Base-by-base conservation (phyloP, 805 yeast genomes). In the Wickerhamiella bombiphila region DNA sequence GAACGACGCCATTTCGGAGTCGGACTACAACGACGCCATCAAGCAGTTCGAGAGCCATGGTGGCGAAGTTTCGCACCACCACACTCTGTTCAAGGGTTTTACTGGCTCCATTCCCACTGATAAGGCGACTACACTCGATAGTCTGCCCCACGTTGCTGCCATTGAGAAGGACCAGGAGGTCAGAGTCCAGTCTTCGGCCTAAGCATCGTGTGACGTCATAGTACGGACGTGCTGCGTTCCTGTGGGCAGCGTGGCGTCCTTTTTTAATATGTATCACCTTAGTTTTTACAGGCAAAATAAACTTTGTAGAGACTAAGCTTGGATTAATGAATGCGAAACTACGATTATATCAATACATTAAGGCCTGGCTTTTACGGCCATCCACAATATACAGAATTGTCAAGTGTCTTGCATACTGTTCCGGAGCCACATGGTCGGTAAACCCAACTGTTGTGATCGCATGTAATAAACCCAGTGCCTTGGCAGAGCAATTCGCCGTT, bases 1-100 rank as follows among this genome's bases (percentile, higher is more conserved):
- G 34, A 36, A 37, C 20, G 44, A 44, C 2, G 11, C 33, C 37
- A 41, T 51, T 37, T 45, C 52, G 18, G 54, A 49, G 26, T 48
- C 40, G 32, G 50, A 49, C 29, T 38, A 49, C 29, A 42, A 48
- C 36, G 39, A 35, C 36, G 40, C 52, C 14, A 34, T 39, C 19
- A 29, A 39, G 21, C 34, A 45, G 9, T 50, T 50, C 39, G 48
- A 50, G 43, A 29, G 40, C n/a, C 38, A 41, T n/a, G 54, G 54
- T 16, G 54, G 60, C 36, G 43, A 49, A 16, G 42, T 56, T 34
- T 33, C 47, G 16, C 59, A 55, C 39, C 44, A 54, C 33, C 56
- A 56, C 46, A 46, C 60, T 14, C 49, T 56, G 18, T 56, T 56
- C 48, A 55, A 55, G 50, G 61, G 59, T 29, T 56, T 56, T 47